Evolutionary conservation across 2,329 filamentous ascomycete genomes (phyloP).

Genomic region (Cylindrodendrum hubeiense): DNA sequence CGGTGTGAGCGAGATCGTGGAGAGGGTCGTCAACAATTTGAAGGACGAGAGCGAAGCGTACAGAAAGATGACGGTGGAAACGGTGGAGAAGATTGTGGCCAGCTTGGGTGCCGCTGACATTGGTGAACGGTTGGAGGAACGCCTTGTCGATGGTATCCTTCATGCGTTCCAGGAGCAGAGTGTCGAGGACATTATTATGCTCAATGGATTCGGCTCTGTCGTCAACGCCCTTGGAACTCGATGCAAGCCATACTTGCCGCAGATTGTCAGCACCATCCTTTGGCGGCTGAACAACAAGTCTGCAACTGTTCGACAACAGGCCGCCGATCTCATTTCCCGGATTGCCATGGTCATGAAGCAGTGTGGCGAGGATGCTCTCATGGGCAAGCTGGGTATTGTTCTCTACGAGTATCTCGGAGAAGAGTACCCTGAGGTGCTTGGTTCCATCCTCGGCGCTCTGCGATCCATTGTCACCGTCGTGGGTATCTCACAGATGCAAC

Average conservation of each 20-base stretch:
- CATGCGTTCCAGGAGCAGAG: conserved; percentile 98
- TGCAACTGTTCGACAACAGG: conserved; percentile 95
- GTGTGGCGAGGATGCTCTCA: conserved; percentile 93
- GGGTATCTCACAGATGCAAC: conserved; percentile 98
- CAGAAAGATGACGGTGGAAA: conserved; percentile 99
- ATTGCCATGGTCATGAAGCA: conserved; percentile 99
- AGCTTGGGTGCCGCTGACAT: conserved; percentile 95
- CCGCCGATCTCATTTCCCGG: conserved; percentile 94
- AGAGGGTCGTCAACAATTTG: conserved; percentile 92
- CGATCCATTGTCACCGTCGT: conserved; percentile 98
- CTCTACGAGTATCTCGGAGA: conserved; percentile 98
- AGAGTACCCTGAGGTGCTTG: conserved; percentile 97
- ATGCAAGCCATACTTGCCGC: conserved; percentile 95
- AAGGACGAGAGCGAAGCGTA: conserved; percentile 99
- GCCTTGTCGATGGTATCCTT: conserved; percentile 93
- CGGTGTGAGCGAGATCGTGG: conserved; percentile 94
- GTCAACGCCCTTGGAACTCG: conserved; percentile 94
- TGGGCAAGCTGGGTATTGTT: conserved; percentile 94
- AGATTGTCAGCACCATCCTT: conserved; percentile 96
- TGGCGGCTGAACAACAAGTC: conserved; percentile 99
- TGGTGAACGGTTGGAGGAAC: conserved; percentile 90
- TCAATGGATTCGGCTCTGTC: conserved; percentile 98
- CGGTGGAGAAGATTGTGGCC: conserved; percentile 95
- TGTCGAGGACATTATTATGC: conserved; percentile 93
- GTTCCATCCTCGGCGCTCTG: conserved; percentile 94